Percentiles rank a stretch among this genome's conserved stretches.
Conservation (phyloP, 805 yeast species). For the Saccharomycopsis oosterbeekiorum region DNA sequence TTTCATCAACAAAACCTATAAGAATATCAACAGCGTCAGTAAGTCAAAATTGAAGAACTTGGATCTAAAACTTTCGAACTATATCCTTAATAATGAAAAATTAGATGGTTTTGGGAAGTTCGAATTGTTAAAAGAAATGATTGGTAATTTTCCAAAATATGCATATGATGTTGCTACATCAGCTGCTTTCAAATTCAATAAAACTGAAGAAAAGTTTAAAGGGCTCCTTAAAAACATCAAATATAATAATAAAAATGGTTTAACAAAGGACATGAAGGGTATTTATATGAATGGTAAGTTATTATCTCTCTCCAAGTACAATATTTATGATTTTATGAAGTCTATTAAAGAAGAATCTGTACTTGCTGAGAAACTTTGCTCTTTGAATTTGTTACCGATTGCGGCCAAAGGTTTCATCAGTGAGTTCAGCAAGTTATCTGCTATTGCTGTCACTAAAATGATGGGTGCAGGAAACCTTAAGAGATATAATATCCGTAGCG, state of each 20-base stretch:
- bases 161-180: conserved; percentile 30
- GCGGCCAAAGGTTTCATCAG: conserved; percentile 31
- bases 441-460: conserved; percentile 14
- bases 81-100: conserved; percentile 15
- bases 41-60: conserved; percentile 28
- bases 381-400: conserved; percentile 27
- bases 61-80: conserved; percentile 33
- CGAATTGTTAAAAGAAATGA: conserved; percentile 30
- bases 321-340: conserved; percentile 33
- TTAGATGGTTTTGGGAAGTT: conserved; percentile 25
- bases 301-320: conserved; percentile 35
- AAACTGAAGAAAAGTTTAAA: conserved; percentile 16
- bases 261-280: conserved; percentile 33
- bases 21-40: conserved; percentile 26
- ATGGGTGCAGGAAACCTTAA: conserved; percentile 7
- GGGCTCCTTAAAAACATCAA: conserved; percentile 24
- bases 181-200: conserved; percentile 12
- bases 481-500: conserved; percentile 10
- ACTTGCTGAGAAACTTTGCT: conserved; percentile 22
- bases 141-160: conserved; percentile 48
- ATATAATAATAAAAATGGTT: conserved; percentile 30
- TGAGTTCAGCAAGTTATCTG: conserved; percentile 29
- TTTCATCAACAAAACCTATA: conserved; percentile 21
- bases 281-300: conserved; percentile 65
- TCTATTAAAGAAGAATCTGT: conserved; percentile 30